Percentiles rank a stretch among this genome's conserved stretches.
Conservation (phyloP, 768 basidiomycete genomes). For the Grammothele lineata region DNA sequence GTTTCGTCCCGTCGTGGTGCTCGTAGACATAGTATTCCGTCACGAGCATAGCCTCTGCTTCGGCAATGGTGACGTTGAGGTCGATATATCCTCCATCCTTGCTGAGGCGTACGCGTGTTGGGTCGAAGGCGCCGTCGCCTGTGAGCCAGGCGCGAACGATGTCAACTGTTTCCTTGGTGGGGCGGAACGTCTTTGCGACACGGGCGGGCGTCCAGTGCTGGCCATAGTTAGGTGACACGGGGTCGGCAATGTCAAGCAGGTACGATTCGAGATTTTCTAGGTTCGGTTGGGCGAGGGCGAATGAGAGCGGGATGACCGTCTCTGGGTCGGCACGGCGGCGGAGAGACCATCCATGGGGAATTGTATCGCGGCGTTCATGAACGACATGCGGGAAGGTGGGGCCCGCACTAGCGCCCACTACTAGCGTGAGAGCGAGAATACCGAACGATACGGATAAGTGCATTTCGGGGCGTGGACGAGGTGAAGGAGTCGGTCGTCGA, state of each 20-base stretch:
- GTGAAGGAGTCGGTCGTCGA: too few relatives aligned
- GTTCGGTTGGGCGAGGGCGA: constrained; percentile 44
- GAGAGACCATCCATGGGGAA: constrained; percentile 33
- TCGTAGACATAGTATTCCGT: constrained; percentile 56
- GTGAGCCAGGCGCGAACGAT: constrained; percentile 40
- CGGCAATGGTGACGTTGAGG: constrained; percentile 35
- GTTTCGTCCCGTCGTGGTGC: constrained; percentile 43
- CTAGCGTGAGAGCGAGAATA: constrained; percentile 18
- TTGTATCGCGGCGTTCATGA: too few relatives aligned
- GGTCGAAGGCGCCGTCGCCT: constrained; percentile 33
- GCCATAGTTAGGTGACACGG: constrained; percentile 45
- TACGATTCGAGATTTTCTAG: constrained; percentile 39
- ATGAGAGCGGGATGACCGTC: constrained; percentile 39
- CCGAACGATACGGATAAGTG: too few relatives aligned
- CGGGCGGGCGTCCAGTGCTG: constrained; percentile 42
- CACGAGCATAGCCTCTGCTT: constrained; percentile 40
- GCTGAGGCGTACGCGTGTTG: constrained; percentile 34
- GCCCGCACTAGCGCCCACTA: too few relatives aligned
- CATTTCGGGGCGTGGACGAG: too few relatives aligned
- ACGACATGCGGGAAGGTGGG: too few relatives aligned
- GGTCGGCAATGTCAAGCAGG: constrained; percentile 44
- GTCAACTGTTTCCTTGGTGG: constrained; percentile 35
- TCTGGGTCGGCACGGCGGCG: constrained; percentile 31
- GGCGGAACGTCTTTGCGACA: constrained; percentile 42
- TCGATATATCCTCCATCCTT: constrained; percentile 40